Percentiles rank a stretch among this genome's conserved stretches.
Conservation (phyloP, 176 grass and related monocot species). For the Bolboschoenus planiculmis region DNA sequence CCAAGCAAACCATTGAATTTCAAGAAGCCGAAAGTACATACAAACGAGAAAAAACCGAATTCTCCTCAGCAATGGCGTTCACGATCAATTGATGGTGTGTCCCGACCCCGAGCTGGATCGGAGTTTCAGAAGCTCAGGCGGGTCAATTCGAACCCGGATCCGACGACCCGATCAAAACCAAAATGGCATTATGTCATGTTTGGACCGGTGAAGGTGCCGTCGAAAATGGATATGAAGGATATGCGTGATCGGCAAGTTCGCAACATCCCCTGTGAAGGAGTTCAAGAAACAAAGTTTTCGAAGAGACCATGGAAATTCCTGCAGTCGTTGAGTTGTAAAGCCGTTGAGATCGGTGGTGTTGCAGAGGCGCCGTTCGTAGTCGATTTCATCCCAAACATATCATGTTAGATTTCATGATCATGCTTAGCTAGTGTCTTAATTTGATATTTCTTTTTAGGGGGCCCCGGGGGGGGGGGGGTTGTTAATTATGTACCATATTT, state of each 20-base stretch:
- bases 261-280: background rate
- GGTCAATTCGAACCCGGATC: background rate
- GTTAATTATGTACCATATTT: background rate
- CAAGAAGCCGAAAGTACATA: background rate
- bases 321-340: slow-evolving; percentile 8
- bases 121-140: background rate
- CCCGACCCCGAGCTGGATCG: background rate
- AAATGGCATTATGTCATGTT: slow-evolving; percentile 7
- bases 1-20: background rate
- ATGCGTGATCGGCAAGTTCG: background rate
- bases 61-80: background rate
- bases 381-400: background rate
- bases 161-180: background rate
- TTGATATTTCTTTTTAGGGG: background rate
- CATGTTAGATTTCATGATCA: background rate
- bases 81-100: background rate
- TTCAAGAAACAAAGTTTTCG: background rate
- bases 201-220: background rate
- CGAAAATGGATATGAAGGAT: slow-evolving; percentile 4
- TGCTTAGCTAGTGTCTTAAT: background rate
- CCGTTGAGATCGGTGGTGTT: background rate
- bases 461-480: background rate
- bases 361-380: background rate
- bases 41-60: background rate
- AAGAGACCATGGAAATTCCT: background rate